phyloP scores from a whole-genome alignment of 306 rosid species.

The Pyrus bretschneideri region DNA sequence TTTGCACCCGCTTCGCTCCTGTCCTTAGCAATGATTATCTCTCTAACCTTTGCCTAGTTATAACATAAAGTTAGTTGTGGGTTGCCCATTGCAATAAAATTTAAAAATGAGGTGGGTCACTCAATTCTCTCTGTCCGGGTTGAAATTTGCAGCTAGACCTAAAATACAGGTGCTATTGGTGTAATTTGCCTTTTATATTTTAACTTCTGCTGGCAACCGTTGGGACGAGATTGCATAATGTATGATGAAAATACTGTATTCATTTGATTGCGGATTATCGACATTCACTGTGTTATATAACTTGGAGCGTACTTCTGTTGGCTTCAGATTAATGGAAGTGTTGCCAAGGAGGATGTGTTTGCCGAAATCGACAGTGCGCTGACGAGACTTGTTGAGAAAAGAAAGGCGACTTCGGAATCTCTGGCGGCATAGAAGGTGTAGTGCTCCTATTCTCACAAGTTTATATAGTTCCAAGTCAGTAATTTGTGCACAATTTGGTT shows the following conservation, averaged over 20 bases:
- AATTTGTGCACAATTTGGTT: background rate
- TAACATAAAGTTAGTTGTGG: background rate
- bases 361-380: constrained; percentile 55
- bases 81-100: background rate
- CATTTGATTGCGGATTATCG: background rate
- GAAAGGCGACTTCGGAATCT: constrained; percentile 43
- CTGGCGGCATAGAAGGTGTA: constrained; percentile 34
- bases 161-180: background rate
- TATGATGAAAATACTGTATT: background rate
- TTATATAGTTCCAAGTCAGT: background rate
- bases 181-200: background rate
- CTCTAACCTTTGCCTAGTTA: too few species aligned
- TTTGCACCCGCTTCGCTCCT: too few species aligned
- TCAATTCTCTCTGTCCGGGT: background rate
- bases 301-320: background rate
- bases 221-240: background rate
- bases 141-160: background rate
- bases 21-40: too few species aligned
- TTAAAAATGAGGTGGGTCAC: too few species aligned
- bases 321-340: constrained; percentile 29
- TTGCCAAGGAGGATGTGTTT: constrained; percentile 62
- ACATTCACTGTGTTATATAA: background rate
- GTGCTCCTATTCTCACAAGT: constrained; percentile 1
- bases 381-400: constrained; percentile 42
- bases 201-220: background rate